These are phyloP conservation scores for Leucosporidium yakuticum DNA, from an alignment of 768 basidiomycete species.

Conservation along the genomic window DNA sequence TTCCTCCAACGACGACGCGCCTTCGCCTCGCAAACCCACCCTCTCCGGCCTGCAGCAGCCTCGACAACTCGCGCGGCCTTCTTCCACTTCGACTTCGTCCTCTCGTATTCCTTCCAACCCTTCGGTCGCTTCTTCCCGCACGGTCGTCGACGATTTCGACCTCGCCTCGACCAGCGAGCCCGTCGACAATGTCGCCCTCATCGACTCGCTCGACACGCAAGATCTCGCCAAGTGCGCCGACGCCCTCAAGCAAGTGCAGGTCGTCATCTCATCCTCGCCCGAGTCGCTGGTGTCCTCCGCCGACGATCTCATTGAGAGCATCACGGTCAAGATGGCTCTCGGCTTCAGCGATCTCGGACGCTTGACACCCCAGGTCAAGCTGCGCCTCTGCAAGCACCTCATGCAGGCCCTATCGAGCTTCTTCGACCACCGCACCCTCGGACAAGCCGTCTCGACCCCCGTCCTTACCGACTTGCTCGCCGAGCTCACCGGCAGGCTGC, in stretches of 20 bases:
- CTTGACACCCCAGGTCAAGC: constrained; percentile 46
- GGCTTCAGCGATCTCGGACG: constrained; percentile 58
- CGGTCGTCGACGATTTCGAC: constrained; percentile 20
- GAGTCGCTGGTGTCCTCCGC: constrained; percentile 69
- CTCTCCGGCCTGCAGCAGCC: too few species aligned
- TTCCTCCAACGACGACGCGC: background rate
- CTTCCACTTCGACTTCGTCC: too few species aligned
- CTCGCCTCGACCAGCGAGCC: constrained; percentile 2
- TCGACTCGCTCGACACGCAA: constrained; percentile 20
- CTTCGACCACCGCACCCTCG: constrained; percentile 81
- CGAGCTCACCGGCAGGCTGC: constrained; percentile 79
- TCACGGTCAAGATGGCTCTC: constrained; percentile 84
- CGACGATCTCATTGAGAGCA: constrained; percentile 76
- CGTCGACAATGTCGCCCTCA: constrained; percentile 11
- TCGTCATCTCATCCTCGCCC: constrained; percentile 68
- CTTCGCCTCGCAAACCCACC: background rate
- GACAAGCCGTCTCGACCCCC: constrained; percentile 77
- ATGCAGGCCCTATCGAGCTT: constrained; percentile 94
- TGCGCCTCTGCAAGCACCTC: constrained; percentile 91
- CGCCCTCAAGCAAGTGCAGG: constrained; percentile 86
- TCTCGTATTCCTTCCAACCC: background rate
- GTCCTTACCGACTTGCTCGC: constrained; percentile 81
- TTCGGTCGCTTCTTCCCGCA: background rate
- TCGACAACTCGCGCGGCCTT: too few species aligned
- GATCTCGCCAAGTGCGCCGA: constrained; percentile 83